Percentiles rank a stretch among this genome's conserved stretches.
Evolutionary conservation across 371 early-diverging fungal species (phyloP).

Genomic region (Lichtheimia corymbifera): DNA sequence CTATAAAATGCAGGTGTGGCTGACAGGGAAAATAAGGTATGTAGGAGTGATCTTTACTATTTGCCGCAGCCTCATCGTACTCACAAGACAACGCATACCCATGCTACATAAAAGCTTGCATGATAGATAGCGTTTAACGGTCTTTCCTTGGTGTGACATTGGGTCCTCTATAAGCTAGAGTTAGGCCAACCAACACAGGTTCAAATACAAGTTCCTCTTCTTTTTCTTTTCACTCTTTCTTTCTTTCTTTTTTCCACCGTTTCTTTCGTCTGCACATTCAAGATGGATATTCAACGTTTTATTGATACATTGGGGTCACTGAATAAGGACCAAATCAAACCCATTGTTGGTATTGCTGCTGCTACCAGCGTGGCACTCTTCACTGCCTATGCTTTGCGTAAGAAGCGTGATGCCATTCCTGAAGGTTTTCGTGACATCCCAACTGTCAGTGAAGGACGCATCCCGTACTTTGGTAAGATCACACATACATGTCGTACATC

Average conservation of each 20-base stretch:
- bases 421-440: constrained; percentile 12
- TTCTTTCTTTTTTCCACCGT: neutral
- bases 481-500: too few relatives aligned
- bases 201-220: too few relatives aligned
- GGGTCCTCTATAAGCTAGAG: too few relatives aligned
- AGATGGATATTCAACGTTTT: neutral
- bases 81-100: too few relatives aligned
- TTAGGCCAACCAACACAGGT: too few relatives aligned
- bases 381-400: neutral
- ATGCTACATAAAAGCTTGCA: too few relatives aligned
- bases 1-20: too few relatives aligned
- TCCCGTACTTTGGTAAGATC: constrained; percentile 18
- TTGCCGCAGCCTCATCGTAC: too few relatives aligned
- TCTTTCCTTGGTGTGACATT: too few relatives aligned
- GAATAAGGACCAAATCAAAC: constrained; percentile 2
- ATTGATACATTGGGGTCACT: neutral
- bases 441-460: constrained; percentile 5
- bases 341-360: constrained; percentile 13
- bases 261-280: neutral
- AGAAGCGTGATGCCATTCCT: neutral
- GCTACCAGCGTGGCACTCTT: constrained; percentile 10
- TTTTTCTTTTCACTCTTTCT: neutral
- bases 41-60: too few relatives aligned
- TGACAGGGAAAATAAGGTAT: too few relatives aligned
- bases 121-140: too few relatives aligned